Conservation (phyloP, 169 alveolate genomes). For the Cystoisospora suis region DNA sequence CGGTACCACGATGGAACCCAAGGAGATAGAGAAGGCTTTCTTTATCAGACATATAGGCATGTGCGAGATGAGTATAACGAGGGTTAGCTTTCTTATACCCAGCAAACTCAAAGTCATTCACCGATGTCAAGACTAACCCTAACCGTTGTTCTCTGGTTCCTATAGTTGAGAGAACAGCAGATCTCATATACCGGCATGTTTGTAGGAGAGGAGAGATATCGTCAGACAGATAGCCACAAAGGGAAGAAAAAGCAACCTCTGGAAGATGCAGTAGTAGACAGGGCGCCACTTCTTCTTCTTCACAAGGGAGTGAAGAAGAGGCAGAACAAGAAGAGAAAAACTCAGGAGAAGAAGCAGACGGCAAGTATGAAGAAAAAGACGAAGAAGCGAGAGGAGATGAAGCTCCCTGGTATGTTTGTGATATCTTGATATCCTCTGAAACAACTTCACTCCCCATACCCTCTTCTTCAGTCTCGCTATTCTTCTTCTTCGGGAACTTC, state of each 20-base stretch:
- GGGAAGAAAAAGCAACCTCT: background rate
- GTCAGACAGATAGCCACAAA: background rate
- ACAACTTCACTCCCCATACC: too few relatives aligned
- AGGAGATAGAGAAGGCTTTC: background rate
- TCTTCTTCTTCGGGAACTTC: too few relatives aligned
- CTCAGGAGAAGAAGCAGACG: background rate
- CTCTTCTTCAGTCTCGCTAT: too few relatives aligned
- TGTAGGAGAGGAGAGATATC: background rate
- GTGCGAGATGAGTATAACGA: slow-evolving; percentile 2
- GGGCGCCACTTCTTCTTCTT: too few relatives aligned
- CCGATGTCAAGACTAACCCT: too few relatives aligned
- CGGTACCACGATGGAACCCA: background rate
- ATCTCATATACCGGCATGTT: background rate
- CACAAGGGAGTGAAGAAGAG: background rate
- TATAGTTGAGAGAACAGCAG: background rate
- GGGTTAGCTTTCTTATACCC: too few relatives aligned
- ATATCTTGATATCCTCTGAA: too few relatives aligned
- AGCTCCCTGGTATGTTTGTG: too few relatives aligned
- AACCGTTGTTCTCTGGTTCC: background rate
- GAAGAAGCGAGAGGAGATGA: background rate
- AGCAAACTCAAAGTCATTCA: too few relatives aligned
- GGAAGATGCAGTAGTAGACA: background rate
- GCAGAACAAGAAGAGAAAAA: background rate
- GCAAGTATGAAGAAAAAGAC: background rate
- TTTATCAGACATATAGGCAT: background rate